Conservation (phyloP, 2,329 filamentous ascomycete genomes). For the Tolypocladium amazonense region DNA sequence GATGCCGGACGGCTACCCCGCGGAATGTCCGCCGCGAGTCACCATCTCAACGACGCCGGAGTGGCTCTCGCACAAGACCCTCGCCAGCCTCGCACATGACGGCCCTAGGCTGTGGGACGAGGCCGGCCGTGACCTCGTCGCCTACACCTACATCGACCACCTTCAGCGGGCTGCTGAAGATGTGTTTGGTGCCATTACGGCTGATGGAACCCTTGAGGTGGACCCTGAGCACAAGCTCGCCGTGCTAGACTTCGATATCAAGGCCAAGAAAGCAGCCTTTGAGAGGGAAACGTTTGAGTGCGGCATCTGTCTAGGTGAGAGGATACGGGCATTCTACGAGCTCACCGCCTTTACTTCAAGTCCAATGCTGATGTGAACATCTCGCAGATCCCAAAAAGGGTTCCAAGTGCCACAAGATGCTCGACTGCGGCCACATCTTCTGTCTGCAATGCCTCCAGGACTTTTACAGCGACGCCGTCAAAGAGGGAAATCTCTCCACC, state of each 20-base stretch:
- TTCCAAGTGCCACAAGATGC: conserved; percentile 65
- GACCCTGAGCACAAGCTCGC: conserved; percentile 52
- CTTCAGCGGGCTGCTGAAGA: conserved; percentile 47
- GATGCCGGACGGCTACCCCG: conserved; percentile 49
- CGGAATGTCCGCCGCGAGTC: conserved; percentile 37
- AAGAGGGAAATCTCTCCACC: conserved; percentile 67
- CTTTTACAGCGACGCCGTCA: conserved; percentile 83
- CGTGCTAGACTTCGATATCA: conserved; percentile 68
- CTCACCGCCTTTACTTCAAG: background rate
- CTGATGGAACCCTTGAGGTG: conserved; percentile 38
- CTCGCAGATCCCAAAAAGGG: conserved; percentile 77
- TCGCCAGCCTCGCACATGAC: conserved; percentile 40
- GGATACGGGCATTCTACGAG: background rate
- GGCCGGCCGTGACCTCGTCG: conserved; percentile 45
- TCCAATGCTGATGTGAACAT: conserved; percentile 8
- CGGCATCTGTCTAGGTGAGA: conserved; percentile 63
- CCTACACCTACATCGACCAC: conserved; percentile 55
- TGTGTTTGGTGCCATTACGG: conserved; percentile 46
- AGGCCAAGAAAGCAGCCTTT: conserved; percentile 64
- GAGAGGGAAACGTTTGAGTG: conserved; percentile 80
- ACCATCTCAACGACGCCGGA: conserved; percentile 40
- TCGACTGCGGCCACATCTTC: conserved; percentile 83
- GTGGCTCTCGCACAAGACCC: conserved; percentile 42
- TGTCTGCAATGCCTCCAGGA: conserved; percentile 79
- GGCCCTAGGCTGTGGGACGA: conserved; percentile 50